Conservation (phyloP, 768 basidiomycete genomes). For the Lactarius sp. region DNA sequence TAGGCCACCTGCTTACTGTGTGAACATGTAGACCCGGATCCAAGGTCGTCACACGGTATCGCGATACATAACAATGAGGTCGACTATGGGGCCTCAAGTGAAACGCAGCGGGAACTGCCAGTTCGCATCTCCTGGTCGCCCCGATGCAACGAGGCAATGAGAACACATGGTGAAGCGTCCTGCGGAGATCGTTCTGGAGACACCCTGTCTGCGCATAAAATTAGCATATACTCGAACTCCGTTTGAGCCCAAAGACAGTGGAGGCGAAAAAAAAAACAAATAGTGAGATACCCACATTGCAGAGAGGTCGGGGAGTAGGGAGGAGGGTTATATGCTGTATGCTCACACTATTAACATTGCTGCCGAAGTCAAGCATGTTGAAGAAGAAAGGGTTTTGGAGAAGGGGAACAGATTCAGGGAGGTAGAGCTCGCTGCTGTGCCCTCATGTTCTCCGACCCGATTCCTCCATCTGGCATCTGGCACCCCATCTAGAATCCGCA, state of each 20-base stretch:
- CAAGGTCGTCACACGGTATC: neutral
- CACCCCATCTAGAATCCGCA: slow-evolving; percentile 5
- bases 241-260: neutral
- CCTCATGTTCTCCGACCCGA: slow-evolving; percentile 20
- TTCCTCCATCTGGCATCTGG: slow-evolving; percentile 10
- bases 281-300: neutral
- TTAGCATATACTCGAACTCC: slow-evolving; percentile 2
- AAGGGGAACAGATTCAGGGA: slow-evolving; percentile 7
- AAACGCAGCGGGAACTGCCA: neutral
- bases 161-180: slow-evolving; percentile 10
- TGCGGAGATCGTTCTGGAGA: neutral
- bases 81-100: neutral
- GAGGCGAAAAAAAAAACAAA: too few species aligned
- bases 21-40: neutral
- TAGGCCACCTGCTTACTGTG: neutral
- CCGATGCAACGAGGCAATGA: slow-evolving; percentile 13
- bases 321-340: neutral
- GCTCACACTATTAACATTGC: neutral
- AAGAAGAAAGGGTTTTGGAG: neutral
- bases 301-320: neutral
- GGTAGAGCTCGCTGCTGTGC: slow-evolving; percentile 8
- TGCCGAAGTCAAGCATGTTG: neutral
- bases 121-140: neutral
- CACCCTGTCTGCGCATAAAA: neutral
- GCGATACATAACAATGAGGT: neutral